Percentiles rank a stretch among this genome's conserved stretches.
phyloP scores from a whole-genome alignment of 164 flowering plant species.

The Saururus chinensis region DNA sequence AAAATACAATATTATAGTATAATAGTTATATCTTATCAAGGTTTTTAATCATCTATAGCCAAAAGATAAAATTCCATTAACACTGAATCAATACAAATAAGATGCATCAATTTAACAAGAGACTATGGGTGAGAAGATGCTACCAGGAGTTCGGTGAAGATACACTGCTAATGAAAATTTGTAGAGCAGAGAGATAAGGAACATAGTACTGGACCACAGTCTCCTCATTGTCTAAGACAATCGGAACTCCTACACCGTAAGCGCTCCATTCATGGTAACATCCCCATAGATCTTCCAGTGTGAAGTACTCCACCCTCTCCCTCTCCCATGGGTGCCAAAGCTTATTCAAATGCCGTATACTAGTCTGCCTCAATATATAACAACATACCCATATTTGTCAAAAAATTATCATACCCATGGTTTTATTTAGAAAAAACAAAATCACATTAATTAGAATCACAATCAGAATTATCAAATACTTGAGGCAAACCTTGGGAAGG shows the following conservation, averaged over 20 bases:
- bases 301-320: slow-evolving; percentile 74
- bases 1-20: background rate
- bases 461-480: slow-evolving; percentile 2
- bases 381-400: background rate
- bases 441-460: background rate
- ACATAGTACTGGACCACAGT: slow-evolving; percentile 84
- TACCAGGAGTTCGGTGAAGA: background rate
- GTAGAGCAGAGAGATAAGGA: slow-evolving; percentile 93
- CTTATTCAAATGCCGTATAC: slow-evolving; percentile 46
- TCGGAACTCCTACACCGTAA: slow-evolving; percentile 84
- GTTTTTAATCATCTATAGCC: too few species aligned
- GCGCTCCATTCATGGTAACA: slow-evolving; percentile 94
- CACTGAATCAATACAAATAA: too few species aligned
- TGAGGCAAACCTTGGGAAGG: slow-evolving; percentile 53
- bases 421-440: background rate
- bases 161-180: slow-evolving; percentile 42
- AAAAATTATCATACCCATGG: background rate
- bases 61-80: too few species aligned
- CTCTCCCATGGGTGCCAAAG: slow-evolving; percentile 89
- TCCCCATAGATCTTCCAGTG: slow-evolving; percentile 77
- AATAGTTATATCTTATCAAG: background rate
- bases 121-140: background rate
- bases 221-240: slow-evolving; percentile 37
- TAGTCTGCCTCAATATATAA: slow-evolving; percentile 1
- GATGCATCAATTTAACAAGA: too few species aligned